A percentile compares a stretch with the other conserved stretches of the same genome.
Conservation (phyloP, 2,329 filamentous ascomycete genomes). For the Xylariaceae sp. region DNA sequence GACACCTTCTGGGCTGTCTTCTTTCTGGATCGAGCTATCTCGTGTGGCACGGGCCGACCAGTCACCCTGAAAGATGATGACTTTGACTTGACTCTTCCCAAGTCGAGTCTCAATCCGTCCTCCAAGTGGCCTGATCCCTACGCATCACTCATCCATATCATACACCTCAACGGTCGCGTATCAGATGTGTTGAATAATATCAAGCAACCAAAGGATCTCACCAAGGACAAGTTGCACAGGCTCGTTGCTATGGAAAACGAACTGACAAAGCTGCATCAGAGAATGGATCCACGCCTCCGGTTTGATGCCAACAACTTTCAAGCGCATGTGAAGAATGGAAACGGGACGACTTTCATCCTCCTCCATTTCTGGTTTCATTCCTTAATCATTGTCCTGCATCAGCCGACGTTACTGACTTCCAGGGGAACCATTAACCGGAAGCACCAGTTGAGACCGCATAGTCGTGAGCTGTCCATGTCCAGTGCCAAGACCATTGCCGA, state of each 20-base stretch:
- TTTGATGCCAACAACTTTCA: slow-evolving; percentile 87
- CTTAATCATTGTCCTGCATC: slow-evolving; percentile 78
- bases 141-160: slow-evolving; percentile 75
- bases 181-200: slow-evolving; percentile 84
- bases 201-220: slow-evolving; percentile 68
- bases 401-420: slow-evolving; percentile 75
- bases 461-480: slow-evolving; percentile 77
- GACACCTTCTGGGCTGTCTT: slow-evolving; percentile 92
- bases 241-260: slow-evolving; percentile 77
- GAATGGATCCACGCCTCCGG: slow-evolving; percentile 68
- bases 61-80: slow-evolving; percentile 82
- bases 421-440: slow-evolving; percentile 59
- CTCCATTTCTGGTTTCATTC: slow-evolving; percentile 89
- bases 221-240: slow-evolving; percentile 66
- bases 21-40: slow-evolving; percentile 81
- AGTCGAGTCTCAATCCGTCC: slow-evolving; percentile 44
- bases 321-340: slow-evolving; percentile 72
- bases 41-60: slow-evolving; percentile 78
- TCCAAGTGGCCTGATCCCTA: slow-evolving; percentile 75
- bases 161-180: slow-evolving; percentile 79
- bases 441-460: slow-evolving; percentile 72
- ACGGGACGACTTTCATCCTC: slow-evolving; percentile 82
- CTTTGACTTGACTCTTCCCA: slow-evolving; percentile 71
- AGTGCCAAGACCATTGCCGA: slow-evolving; percentile 90
- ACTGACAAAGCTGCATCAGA: slow-evolving; percentile 68